Evolutionary conservation across 805 yeast species (phyloP).

Genomic region (Metschnikowia lunata): DNA sequence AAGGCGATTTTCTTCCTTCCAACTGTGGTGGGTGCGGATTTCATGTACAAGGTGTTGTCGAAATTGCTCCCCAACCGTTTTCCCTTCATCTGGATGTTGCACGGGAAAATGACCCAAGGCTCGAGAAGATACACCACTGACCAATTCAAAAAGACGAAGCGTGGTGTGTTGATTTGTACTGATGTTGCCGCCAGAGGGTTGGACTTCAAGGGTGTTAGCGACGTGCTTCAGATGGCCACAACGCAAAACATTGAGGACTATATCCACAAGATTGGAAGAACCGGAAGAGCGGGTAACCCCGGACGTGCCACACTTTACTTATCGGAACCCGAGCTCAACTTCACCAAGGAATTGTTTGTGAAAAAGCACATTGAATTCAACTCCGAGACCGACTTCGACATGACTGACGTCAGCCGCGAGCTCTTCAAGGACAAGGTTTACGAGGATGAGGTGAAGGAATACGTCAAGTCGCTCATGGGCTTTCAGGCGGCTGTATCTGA

Average conservation of each 20-base stretch:
- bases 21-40: slow-evolving; percentile 65
- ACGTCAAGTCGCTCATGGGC: slow-evolving; percentile 23
- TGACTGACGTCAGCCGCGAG: slow-evolving; percentile 31
- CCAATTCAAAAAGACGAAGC: slow-evolving; percentile 40
- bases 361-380: slow-evolving; percentile 53
- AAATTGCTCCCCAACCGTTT: slow-evolving; percentile 7
- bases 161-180: slow-evolving; percentile 71
- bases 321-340: slow-evolving; percentile 54
- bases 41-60: slow-evolving; percentile 42
- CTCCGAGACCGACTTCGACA: slow-evolving; percentile 37
- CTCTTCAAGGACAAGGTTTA: slow-evolving; percentile 16
- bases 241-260: slow-evolving; percentile 73
- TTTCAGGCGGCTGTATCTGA: slow-evolving; percentile 25
- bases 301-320: slow-evolving; percentile 68
- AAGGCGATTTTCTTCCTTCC: slow-evolving; percentile 84
- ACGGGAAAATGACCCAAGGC: slow-evolving; percentile 71
- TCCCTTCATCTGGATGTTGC: slow-evolving; percentile 36
- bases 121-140: slow-evolving; percentile 59
- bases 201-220: slow-evolving; percentile 86
- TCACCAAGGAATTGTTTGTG: slow-evolving; percentile 43
- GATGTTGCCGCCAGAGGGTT: slow-evolving; percentile 96
- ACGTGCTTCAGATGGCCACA: slow-evolving; percentile 80
- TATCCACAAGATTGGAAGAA: slow-evolving; percentile 92
- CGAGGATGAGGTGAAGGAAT: slow-evolving; percentile 22
- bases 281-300: slow-evolving; percentile 83